Percentiles rank a stretch among this genome's conserved stretches.
Conservation (phyloP, 2,329 filamentous ascomycete genomes). For the Fusarium chaquense region DNA sequence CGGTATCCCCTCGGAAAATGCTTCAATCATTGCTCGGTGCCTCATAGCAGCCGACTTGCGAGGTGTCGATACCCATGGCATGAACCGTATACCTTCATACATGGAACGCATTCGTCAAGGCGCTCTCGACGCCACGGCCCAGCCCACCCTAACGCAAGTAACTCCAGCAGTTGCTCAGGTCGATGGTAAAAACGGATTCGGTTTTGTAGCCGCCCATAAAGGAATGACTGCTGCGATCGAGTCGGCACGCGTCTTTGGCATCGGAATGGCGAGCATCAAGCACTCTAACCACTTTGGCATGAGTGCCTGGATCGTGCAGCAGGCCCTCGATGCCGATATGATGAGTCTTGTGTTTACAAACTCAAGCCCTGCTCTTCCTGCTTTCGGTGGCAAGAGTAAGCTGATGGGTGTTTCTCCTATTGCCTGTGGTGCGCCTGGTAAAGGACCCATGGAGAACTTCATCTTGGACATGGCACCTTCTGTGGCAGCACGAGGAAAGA, state of each 20-base stretch:
- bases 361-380: slow-evolving; percentile 77
- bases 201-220: slow-evolving; percentile 75
- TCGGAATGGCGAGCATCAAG: slow-evolving; percentile 81
- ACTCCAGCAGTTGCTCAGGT: slow-evolving; percentile 80
- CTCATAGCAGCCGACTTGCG: slow-evolving; percentile 81
- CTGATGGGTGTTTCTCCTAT: slow-evolving; percentile 81
- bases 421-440: slow-evolving; percentile 78
- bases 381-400: slow-evolving; percentile 75
- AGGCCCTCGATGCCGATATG: slow-evolving; percentile 78
- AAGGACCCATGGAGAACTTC: slow-evolving; percentile 66
- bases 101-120: slow-evolving; percentile 77
- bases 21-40: slow-evolving; percentile 72
- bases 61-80: slow-evolving; percentile 81
- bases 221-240: slow-evolving; percentile 77
- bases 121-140: slow-evolving; percentile 71
- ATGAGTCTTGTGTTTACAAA: slow-evolving; percentile 79
- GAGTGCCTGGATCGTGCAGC: slow-evolving; percentile 83
- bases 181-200: slow-evolving; percentile 78
- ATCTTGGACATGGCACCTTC: slow-evolving; percentile 81
- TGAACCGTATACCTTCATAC: slow-evolving; percentile 83
- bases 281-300: slow-evolving; percentile 88
- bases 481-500: slow-evolving; percentile 77
- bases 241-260: slow-evolving; percentile 73
- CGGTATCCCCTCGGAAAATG: slow-evolving; percentile 69
- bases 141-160: slow-evolving; percentile 68